These are phyloP conservation scores for Musa schizocarpa DNA, from an alignment of 176 grass and related monocot species.

Conservation along the genomic window DNA sequence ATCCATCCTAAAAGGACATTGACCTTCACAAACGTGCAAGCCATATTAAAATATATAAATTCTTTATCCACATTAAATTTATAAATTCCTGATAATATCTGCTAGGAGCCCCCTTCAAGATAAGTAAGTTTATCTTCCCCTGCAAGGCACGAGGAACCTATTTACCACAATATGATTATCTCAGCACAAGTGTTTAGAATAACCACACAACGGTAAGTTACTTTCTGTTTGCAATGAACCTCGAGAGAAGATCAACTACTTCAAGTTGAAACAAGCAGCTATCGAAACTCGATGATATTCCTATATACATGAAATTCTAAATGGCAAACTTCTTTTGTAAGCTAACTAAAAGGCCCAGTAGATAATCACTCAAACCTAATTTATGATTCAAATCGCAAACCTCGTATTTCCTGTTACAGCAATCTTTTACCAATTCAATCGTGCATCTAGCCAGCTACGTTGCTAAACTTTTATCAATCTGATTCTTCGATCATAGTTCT, in stretches of 20 bases:
- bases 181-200: neutral
- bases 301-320: no score
- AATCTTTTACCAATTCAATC: neutral
- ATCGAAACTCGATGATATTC: no score
- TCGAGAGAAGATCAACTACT: neutral
- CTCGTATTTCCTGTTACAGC: neutral
- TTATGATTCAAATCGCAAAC: neutral
- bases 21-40: no score
- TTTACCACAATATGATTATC: neutral
- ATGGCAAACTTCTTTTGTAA: neutral
- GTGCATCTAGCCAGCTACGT: neutral
- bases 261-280: no score
- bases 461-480: neutral
- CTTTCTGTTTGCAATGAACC: neutral
- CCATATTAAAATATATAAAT: no score
- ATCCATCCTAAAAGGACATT: no score
- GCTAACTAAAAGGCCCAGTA: neutral
- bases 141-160: neutral
- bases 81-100: no score
- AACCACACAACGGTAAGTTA: neutral
- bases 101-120: no score
- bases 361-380: neutral
- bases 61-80: no score
- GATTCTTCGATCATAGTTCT: neutral
- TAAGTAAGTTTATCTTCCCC: no score